These are phyloP conservation scores for Talaromyces marneffei DNA, from an alignment of 2,329 filamentous ascomycete genomes.

Conservation along the genomic window DNA sequence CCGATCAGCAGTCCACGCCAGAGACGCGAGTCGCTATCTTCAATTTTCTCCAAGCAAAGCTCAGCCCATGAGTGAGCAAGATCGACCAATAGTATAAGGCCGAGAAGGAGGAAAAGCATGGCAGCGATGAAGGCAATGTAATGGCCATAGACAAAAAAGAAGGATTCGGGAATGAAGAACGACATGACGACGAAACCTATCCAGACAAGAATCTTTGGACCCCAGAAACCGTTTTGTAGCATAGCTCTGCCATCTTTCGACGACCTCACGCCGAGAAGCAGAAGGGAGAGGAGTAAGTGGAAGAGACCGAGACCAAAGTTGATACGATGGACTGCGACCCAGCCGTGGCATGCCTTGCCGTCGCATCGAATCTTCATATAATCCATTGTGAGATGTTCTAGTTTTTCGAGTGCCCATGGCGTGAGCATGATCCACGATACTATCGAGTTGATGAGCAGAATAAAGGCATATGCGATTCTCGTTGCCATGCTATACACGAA, in stretches of 20 bases:
- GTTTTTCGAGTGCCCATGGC: slow-evolving; percentile 93
- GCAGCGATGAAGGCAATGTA: slow-evolving; percentile 84
- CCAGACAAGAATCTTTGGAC: slow-evolving; percentile 90
- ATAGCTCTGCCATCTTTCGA: slow-evolving; percentile 82
- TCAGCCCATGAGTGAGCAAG: slow-evolving; percentile 96
- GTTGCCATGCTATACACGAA: slow-evolving; percentile 69
- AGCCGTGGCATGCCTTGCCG: slow-evolving; percentile 86
- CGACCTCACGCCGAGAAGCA: slow-evolving; percentile 79
- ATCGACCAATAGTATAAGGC: slow-evolving; percentile 86
- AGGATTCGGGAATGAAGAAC: slow-evolving; percentile 90
- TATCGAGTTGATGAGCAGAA: slow-evolving; percentile 94
- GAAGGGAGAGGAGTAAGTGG: slow-evolving; percentile 76
- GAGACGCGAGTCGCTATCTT: slow-evolving; percentile 72
- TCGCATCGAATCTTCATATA: slow-evolving; percentile 94
- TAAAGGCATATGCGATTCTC: slow-evolving; percentile 89
- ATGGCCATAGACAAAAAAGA: slow-evolving; percentile 95
- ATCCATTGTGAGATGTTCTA: slow-evolving; percentile 85
- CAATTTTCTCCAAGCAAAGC: slow-evolving; percentile 89
- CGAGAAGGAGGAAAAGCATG: slow-evolving; percentile 88
- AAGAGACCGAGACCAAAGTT: slow-evolving; percentile 96
- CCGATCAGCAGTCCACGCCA: slow-evolving; percentile 88
- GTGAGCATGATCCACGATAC: slow-evolving; percentile 99
- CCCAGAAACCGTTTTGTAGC: slow-evolving; percentile 98
- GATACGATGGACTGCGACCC: slow-evolving; percentile 93
- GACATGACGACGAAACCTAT: slow-evolving; percentile 78